phyloP scores from a whole-genome alignment of 2,329 filamentous ascomycete species.

The Ambrosiella beaveri region DNA sequence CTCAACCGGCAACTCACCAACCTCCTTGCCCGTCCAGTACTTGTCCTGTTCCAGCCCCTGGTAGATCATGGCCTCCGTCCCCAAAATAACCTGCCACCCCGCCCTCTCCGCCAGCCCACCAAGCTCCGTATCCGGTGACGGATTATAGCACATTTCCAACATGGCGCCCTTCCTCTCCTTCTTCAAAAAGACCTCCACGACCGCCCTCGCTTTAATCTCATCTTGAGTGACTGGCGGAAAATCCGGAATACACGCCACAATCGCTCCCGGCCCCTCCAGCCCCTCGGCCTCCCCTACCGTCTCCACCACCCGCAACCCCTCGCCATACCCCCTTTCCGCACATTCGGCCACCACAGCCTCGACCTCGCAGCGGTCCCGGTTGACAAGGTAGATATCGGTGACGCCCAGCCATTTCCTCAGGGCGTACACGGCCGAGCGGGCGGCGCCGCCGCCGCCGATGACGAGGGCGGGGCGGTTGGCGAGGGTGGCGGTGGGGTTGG shows the following conservation, averaged over 20 bases:
- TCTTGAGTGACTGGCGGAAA: slow-evolving; percentile 47
- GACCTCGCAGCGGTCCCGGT: slow-evolving; percentile 52
- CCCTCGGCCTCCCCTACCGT: slow-evolving; percentile 40
- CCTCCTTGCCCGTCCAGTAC: slow-evolving; percentile 46
- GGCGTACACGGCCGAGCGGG: slow-evolving; percentile 62
- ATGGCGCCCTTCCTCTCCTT: slow-evolving; percentile 46
- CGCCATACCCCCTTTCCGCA: slow-evolving; percentile 37
- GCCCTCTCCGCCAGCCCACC: slow-evolving; percentile 39
- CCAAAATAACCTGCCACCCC: slow-evolving; percentile 58
- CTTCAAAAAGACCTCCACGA: slow-evolving; percentile 31
- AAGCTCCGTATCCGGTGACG: slow-evolving; percentile 49
- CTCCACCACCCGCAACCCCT: slow-evolving; percentile 42
- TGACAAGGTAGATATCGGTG: slow-evolving; percentile 57
- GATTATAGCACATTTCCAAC: slow-evolving; percentile 74
- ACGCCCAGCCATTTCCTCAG: slow-evolving; percentile 52
- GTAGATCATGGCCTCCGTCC: slow-evolving; percentile 61
- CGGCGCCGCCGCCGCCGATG: slow-evolving; percentile 62
- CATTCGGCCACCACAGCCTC: slow-evolving; percentile 50
- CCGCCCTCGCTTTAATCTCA: slow-evolving; percentile 41
- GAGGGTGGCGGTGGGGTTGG: slow-evolving; percentile 28
- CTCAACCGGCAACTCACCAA: slow-evolving; percentile 41
- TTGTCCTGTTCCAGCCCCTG: slow-evolving; percentile 54
- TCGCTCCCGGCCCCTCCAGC: slow-evolving; percentile 44
- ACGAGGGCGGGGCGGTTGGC: slow-evolving; percentile 48
- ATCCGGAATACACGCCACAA: slow-evolving; percentile 62